Base-by-base conservation (phyloP, 164 flowering plant species). In the Euptelea pleiosperma region DNA sequence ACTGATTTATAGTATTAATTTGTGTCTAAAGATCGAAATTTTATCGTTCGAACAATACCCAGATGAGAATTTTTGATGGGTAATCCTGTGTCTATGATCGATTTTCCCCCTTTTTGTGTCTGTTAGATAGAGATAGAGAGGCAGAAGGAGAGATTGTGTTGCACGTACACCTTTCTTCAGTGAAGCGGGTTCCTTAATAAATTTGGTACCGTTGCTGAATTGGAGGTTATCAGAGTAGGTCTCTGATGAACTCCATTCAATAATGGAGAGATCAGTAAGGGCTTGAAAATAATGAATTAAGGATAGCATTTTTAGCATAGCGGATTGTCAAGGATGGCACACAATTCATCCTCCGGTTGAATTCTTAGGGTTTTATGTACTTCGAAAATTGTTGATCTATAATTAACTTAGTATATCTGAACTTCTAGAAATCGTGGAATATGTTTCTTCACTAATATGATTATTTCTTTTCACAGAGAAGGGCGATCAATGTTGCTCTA, bases 401-500 rank as follows among this genome's bases (percentile, higher is more conserved):
- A 24, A 7, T 19, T 42, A 3, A 24, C 36, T 11, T 28, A 8
- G n/a, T 36, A 10, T 4, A 8, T 0, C 21, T 18, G 10, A 40
- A 26, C 16, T 52, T 14, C 34, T 33, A 45, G 15, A n/a, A 42
- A 1, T 28, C 25, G 15, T n/a, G n/a, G 3, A 34, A 5, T 24
- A 19, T 8, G 15, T 44, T 47, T 53, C 22, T 19, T 29, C 44
- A 25, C 46, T 61, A 39, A 51, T 58, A 36, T 24, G 37, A 18
- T 28, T 57, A 4, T 60, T n/a, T 26, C 29, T 25, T 49, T 48
- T 57, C 22, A 5, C 75, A 81, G 89, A 59, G 9, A 66, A 44
- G 8, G 67, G 55, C 19, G 80, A 71, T 16, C 72, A 60, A 21
- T 63, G 77, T 61, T 86, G 85, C 70, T 93, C 98, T 9, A 82